Evolutionary conservation across 345 rosid species (phyloP).

Genomic region (Euphorbia lathyris): DNA sequence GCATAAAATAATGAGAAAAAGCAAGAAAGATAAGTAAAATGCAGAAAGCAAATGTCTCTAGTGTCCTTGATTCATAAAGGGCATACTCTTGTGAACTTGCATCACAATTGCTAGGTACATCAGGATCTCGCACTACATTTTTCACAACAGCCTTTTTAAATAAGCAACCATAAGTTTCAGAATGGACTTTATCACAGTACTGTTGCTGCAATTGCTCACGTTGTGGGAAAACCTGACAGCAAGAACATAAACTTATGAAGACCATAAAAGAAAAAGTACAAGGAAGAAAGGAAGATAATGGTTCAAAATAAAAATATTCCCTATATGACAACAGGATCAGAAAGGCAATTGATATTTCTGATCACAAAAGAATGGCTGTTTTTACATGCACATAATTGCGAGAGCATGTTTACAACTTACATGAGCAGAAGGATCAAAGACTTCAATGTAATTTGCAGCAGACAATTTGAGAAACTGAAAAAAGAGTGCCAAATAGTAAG

Average conservation of each 20-base stretch:
- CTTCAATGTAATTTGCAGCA: conserved; percentile 57
- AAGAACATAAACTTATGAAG: conserved; percentile 20
- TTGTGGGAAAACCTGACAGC: conserved; percentile 58
- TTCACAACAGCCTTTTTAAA: conserved; percentile 43
- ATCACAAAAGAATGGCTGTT: neutral
- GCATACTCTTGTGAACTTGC: conserved; percentile 76
- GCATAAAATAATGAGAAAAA: conserved; percentile 1
- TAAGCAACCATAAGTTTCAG: conserved; percentile 43
- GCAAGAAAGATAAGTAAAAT: neutral
- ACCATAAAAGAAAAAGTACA: conserved; percentile 5
- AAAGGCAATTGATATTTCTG: conserved; percentile 12
- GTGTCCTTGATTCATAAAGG: conserved; percentile 15
- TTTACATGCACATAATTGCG: neutral
- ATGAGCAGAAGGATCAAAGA: conserved; percentile 71
- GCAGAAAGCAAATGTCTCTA: neutral
- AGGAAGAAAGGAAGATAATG: neutral
- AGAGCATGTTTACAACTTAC: conserved; percentile 44
- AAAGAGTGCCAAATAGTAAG: conserved; percentile 7
- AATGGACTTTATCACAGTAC: conserved; percentile 45
- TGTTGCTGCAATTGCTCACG: conserved; percentile 70
- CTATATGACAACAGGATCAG: conserved; percentile 11
- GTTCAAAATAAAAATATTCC: neutral
- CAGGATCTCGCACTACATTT: conserved; percentile 75
- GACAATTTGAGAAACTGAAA: conserved; percentile 81
- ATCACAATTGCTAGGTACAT: conserved; percentile 70